Evolutionary conservation across 495 filamentous ascomycete genomes (phyloP), one percentile per base, ranked within the genome.

Genomic region (Aspergillus hancockii): DNA sequence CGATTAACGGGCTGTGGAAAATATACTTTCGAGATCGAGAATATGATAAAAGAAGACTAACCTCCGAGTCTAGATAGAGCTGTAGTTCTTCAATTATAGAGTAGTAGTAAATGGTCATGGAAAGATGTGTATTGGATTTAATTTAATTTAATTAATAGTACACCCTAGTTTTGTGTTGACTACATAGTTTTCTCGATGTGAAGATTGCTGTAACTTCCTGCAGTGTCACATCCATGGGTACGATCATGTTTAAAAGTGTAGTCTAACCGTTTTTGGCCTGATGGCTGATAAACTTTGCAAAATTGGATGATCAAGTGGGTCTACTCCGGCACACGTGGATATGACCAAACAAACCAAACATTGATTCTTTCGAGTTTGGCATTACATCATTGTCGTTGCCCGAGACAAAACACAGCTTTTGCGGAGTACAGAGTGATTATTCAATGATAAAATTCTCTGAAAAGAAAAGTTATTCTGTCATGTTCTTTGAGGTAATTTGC

Each of bases 281-380:
- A 64, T 59, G 59, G 31, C 25, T 57, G 52, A 69, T 75, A 72
- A 70, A 71, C 68, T 75, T 65, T 63, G 56, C 60, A 65, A 52
- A 62, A 64, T 51, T 49, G 49, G 65, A 57, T 58, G 55, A 65
- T 65, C 65, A 56, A 57, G 65, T 72, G 71, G 75, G 71, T 60
- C 64, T 45, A 51, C 54, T 65, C 54, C 54, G 31, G 51, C 31
- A 61, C 75, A 76, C 74, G 74, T 76, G 73, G 73, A 55, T 56
- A 22, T 9, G 25, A 19, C 53, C 67, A 73, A 73, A 71, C 73
- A 63, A 7, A 60, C 59, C 68, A 72, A 71, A 70, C 63, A 55
- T 57, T 14, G 38, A 22, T 21, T 23, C 36, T 59, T 57, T 52
- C 43, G 16, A 41, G 38, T 2, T 1, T 18, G 2, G 12, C 61